These are phyloP conservation scores for Chrysanthemum lavandulifolium DNA, from an alignment of 129 eudicot species.

Conservation along the genomic window DNA sequence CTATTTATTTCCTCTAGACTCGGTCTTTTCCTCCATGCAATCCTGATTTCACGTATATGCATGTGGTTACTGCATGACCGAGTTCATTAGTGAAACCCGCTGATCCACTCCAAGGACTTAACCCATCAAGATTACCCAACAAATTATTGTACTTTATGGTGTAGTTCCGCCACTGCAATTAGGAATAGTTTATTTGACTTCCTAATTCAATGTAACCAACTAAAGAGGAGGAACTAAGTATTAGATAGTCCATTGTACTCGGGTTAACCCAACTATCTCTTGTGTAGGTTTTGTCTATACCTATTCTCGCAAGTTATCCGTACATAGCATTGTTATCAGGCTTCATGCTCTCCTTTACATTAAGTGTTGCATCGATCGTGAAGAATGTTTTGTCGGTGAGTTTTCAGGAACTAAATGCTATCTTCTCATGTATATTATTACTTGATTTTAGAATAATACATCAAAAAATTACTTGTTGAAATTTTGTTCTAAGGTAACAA, in stretches of 20 bases:
- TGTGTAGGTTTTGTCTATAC: conserved; percentile 63
- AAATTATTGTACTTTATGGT: neutral
- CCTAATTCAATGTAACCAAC: neutral
- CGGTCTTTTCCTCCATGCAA: too few species aligned
- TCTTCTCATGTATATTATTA: neutral
- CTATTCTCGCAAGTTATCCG: conserved; percentile 68
- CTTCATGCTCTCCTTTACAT: conserved; percentile 40
- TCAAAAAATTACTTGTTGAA: neutral
- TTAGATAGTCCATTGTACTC: conserved; percentile 4
- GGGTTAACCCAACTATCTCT: neutral
- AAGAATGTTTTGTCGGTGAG: conserved; percentile 83
- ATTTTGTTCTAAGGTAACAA: neutral
- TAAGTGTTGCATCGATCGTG: conserved; percentile 62
- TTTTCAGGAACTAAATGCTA: conserved; percentile 11
- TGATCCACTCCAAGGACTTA: too few species aligned
- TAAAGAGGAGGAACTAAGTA: conserved; percentile 4
- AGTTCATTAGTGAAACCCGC: too few species aligned
- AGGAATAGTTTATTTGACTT: neutral
- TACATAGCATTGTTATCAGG: conserved; percentile 83
- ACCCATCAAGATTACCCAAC: too few species aligned
- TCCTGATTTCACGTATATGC: too few species aligned
- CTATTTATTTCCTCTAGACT: too few species aligned
- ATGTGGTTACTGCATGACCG: too few species aligned
- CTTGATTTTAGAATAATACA: neutral
- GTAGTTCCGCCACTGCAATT: too few species aligned